phyloP scores from a whole-genome alignment of 192 early-diverging fungal genomes.

The Mortierella alpina region DNA sequence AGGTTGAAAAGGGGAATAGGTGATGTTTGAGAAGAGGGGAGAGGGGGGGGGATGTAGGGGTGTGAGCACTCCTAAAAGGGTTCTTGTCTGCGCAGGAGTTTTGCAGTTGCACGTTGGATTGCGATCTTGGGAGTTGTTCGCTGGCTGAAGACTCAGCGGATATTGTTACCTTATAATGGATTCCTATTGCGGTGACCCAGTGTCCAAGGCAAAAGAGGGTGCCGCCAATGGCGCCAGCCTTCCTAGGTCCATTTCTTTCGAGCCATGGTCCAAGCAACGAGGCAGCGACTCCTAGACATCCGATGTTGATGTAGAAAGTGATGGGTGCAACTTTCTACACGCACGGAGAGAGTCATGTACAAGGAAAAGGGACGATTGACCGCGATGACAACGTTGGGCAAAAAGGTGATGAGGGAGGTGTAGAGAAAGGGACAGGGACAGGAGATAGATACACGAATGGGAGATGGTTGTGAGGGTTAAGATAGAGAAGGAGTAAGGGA shows the following conservation, averaged over 20 bases:
- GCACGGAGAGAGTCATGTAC: neutral
- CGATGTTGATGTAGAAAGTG: constrained; percentile 75
- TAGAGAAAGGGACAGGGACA: neutral
- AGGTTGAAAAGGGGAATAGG: neutral
- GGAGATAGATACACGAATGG: neutral
- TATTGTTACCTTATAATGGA: constrained; percentile 57
- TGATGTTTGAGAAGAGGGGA: neutral
- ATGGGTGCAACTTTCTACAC: constrained; percentile 60
- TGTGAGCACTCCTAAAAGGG: neutral
- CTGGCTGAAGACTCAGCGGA: neutral
- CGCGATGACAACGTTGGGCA: neutral
- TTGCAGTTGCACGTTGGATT: too few relatives aligned
- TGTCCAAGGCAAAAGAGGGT: constrained; percentile 66
- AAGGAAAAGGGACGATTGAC: neutral
- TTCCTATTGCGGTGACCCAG: constrained; percentile 67
- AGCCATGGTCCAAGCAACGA: constrained; percentile 71
- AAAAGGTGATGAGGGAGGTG: neutral
- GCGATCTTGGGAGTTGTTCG: too few relatives aligned
- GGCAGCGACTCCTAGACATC: constrained; percentile 67
- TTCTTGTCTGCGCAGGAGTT: too few relatives aligned
- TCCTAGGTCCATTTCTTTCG: constrained; percentile 67
- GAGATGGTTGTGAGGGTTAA: neutral
- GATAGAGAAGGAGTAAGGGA: neutral
- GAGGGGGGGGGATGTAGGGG: neutral
- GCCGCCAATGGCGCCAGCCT: constrained; percentile 61